phyloP scores from a whole-genome alignment of 345 rosid genomes.

The Eucalyptus marginata region DNA sequence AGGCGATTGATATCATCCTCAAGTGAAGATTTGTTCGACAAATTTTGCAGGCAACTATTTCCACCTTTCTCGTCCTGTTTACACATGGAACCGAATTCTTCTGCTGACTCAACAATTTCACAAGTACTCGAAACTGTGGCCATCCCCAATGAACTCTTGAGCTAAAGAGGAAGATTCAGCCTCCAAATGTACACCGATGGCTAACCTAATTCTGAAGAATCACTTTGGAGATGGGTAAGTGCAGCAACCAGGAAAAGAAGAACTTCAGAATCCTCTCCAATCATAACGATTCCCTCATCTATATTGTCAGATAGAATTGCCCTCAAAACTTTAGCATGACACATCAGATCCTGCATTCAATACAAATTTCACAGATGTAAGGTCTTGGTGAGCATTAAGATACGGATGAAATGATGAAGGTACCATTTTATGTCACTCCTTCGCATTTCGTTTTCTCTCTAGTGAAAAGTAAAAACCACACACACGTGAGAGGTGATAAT shows the following conservation, averaged over 20 bases:
- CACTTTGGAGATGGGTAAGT: background rate
- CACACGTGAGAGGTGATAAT: background rate
- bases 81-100: constrained; percentile 8
- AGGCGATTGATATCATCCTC: constrained; percentile 70
- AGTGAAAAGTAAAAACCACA: background rate
- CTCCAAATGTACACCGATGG: background rate
- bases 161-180: background rate
- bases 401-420: background rate
- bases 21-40: constrained; percentile 38
- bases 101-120: constrained; percentile 51
- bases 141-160: constrained; percentile 12
- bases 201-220: constrained; percentile 21
- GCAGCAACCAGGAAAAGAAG: background rate
- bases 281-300: constrained; percentile 11
- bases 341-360: constrained; percentile 16
- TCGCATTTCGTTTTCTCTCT: background rate
- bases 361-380: background rate
- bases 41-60: constrained; percentile 3
- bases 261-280: constrained; percentile 1
- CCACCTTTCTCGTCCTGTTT: background rate
- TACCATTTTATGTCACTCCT: background rate
- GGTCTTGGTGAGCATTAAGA: background rate
- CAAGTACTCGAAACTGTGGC: constrained; percentile 15
- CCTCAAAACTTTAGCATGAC: constrained; percentile 3
- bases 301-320: background rate